Evolutionary conservation across 1,284 basidiomycete genomes (phyloP), one percentile per base, ranked within the genome.

Genomic region (Cryptococcus sp.): DNA sequence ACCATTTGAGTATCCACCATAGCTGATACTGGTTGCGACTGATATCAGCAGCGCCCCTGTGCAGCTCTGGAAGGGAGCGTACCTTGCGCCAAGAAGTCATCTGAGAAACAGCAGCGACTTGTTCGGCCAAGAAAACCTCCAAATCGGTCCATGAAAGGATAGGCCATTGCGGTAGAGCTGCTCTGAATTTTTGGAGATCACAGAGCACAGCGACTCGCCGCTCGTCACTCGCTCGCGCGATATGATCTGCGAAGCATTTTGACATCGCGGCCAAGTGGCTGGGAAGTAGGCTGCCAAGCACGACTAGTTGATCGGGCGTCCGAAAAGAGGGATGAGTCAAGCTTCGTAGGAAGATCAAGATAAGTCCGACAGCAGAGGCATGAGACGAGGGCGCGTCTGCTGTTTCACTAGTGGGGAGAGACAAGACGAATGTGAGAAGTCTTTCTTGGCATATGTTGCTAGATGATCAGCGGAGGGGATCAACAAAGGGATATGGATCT

Each of bases 161-260:
- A 18, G 59, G 64, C 70, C 70, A 73, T 7, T 52, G 19, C 2
- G 68, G 63, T 7, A 66, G 24, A 0, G 46, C 23, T 9, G 52
- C 21, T 10, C 57, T 55, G 14, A 71, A 36, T 7, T 50, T 49
- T 9, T 58, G 56, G 9, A 70, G 52, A 28, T 57, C 52, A 2
- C 55, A 52, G 11, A 71, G 43, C 9, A 70, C 34, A 9, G 41
- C 43, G 23, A 66, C 46, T 37, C 69, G 49, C 44, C 60, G 49
- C 43, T 70, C 70, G 36, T 73, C 70, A 28, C 59, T 70, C 23
- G 63, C 59, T n/a, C 58, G 58, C 1, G 59, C 50, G 22, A 73
- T 52, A 40, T 60, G 56, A 31, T 68, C 67, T 34, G 70, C 68
- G 34, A 69, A 72, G 45, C 66, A 69, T 3, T 37, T 34, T 0